Conservation (phyloP, 1,284 basidiomycete genomes). For the Boletus calvinii region DNA sequence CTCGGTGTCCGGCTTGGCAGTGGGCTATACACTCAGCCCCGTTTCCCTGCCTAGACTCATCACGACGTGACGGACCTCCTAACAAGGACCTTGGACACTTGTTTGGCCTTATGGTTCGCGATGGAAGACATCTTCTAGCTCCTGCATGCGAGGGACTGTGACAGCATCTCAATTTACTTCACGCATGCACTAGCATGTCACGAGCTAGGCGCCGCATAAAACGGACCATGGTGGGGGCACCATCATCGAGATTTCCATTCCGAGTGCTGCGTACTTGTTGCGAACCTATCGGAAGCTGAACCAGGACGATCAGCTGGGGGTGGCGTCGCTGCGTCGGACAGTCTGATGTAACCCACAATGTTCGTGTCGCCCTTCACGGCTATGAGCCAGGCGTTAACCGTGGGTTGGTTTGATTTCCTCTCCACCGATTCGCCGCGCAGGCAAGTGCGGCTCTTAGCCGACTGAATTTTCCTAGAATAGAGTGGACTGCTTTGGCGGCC, state of each 20-base stretch:
- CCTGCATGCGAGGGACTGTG: background rate
- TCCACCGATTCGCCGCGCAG: background rate
- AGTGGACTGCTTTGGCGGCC: background rate
- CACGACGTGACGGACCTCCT: background rate
- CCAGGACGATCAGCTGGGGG: background rate
- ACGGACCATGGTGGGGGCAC: background rate
- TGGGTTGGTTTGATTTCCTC: background rate
- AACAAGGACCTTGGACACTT: background rate
- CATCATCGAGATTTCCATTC: background rate
- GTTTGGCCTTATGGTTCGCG: background rate
- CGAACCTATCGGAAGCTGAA: background rate
- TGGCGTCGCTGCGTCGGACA: too few relatives aligned
- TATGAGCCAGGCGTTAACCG: background rate
- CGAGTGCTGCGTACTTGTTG: background rate
- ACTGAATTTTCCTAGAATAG: background rate
- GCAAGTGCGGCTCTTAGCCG: constrained; percentile 5
- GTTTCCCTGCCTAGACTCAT: constrained; percentile 5
- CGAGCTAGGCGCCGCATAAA: background rate
- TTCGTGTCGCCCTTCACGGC: background rate
- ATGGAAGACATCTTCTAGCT: background rate
- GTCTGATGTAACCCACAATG: background rate
- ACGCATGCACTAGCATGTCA: background rate
- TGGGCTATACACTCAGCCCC: background rate
- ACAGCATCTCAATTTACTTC: background rate
- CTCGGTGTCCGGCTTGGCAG: background rate